These are phyloP conservation scores for Flaveria bidentis DNA, from an alignment of 129 eudicot genomes.

Conservation along the genomic window DNA sequence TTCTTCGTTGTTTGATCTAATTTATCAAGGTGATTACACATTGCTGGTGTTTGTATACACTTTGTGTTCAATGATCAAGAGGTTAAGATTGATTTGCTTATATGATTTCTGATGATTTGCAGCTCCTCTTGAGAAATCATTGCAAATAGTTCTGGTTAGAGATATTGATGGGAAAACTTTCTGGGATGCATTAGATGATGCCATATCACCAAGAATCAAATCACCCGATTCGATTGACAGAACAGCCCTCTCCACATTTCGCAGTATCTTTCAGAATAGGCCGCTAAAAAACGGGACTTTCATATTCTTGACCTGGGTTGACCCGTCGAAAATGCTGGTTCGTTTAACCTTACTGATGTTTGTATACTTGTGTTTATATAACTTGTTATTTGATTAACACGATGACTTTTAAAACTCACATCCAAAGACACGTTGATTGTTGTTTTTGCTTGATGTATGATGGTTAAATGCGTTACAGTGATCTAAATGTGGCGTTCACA, in stretches of 20 bases:
- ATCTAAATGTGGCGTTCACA: constrained; percentile 28
- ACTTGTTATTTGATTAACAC: neutral
- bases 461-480: neutral
- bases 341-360: constrained; percentile 27
- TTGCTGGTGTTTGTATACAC: neutral
- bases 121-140: constrained; percentile 78
- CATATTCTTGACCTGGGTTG: constrained; percentile 78
- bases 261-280: constrained; percentile 58
- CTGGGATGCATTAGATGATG: constrained; percentile 93
- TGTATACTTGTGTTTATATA: neutral
- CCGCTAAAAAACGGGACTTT: constrained; percentile 76
- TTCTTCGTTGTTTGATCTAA: constrained; percentile 49
- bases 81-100: constrained; percentile 14
- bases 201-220: constrained; percentile 70
- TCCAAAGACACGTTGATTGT: neutral
- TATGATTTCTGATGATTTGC: constrained; percentile 30
- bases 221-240: constrained; percentile 62
- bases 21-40: constrained; percentile 55
- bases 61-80: neutral
- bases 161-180: constrained; percentile 93
- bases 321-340: constrained; percentile 78
- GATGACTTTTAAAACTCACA: no score
- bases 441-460: neutral
- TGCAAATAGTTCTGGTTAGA: constrained; percentile 81
- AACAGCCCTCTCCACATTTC: constrained; percentile 71